Evolutionary conservation across 345 rosid species (phyloP).

Genomic region (Turnera subulata): DNA sequence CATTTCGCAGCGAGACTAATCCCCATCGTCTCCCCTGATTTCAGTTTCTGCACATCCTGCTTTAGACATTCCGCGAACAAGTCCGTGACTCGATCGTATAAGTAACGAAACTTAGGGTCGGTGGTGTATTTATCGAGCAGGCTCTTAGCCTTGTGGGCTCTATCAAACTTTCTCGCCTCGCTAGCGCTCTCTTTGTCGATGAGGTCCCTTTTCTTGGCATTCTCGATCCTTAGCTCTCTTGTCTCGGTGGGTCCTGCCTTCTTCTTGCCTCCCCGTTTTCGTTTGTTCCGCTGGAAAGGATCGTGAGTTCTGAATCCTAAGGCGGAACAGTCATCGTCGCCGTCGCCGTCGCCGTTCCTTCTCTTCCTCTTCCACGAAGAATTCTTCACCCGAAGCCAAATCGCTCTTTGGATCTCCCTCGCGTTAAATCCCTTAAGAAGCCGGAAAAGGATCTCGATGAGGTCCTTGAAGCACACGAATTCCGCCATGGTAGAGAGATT

Average conservation of each 20-base stretch:
- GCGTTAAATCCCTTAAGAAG: neutral
- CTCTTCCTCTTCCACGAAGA: too few relatives aligned
- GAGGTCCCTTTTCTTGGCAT: neutral
- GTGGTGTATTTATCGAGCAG: neutral
- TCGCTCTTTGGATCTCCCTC: neutral
- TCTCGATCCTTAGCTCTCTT: neutral
- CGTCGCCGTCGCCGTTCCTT: too few relatives aligned
- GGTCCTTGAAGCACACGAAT: neutral
- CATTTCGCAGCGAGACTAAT: constrained; percentile 19
- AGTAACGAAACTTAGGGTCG: neutral
- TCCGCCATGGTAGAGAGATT: neutral
- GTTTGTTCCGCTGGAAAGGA: too few relatives aligned
- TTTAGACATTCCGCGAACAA: constrained; percentile 3
- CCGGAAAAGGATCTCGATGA: neutral
- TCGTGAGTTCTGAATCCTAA: too few relatives aligned
- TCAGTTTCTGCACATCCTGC: neutral
- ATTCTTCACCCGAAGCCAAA: neutral
- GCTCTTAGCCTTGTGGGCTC: neutral
- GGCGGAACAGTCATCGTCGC: too few relatives aligned
- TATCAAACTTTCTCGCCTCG: neutral
- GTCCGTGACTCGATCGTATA: neutral
- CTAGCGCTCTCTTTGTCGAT: constrained; percentile 1
- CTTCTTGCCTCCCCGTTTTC: neutral
- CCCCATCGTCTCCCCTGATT: neutral
- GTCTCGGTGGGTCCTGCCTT: neutral